Conservation (phyloP, 2,329 filamentous ascomycete species). For the Ophiosphaerella narmari region DNA sequence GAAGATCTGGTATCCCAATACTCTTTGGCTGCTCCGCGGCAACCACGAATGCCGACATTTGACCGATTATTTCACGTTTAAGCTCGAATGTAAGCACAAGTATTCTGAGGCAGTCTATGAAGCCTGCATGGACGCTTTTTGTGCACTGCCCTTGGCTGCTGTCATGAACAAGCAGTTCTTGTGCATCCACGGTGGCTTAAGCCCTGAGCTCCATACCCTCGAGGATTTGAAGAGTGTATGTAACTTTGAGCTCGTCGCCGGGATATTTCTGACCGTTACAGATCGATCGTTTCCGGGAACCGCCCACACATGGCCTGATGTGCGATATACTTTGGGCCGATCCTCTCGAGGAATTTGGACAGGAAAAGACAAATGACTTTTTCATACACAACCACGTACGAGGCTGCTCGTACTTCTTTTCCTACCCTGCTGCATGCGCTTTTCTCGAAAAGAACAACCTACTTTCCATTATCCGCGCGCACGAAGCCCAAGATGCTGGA, state of each 20-base stretch:
- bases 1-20: constrained; percentile 99
- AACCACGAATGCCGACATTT: constrained; percentile 99
- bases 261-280: constrained; percentile 46
- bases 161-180: constrained; percentile 99
- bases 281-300: constrained; percentile 98
- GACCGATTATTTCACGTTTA: constrained; percentile 99
- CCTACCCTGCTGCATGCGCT: constrained; percentile 92
- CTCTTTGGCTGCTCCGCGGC: constrained; percentile 92
- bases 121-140: constrained; percentile 98
- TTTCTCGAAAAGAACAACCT: constrained; percentile 99
- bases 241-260: background rate
- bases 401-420: constrained; percentile 99
- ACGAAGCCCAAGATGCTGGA: constrained; percentile 97
- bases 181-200: constrained; percentile 95
- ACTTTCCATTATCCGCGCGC: constrained; percentile 92
- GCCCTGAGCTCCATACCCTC: constrained; percentile 92
- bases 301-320: constrained; percentile 96
- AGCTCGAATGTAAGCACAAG: constrained; percentile 99
- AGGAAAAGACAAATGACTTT: constrained; percentile 97
- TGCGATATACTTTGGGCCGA: constrained; percentile 99
- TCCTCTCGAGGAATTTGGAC: constrained; percentile 95
- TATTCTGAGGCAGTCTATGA: constrained; percentile 97
- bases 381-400: constrained; percentile 98
- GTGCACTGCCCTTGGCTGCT: constrained; percentile 86
- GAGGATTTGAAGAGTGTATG: constrained; percentile 88